Evolutionary conservation across 2,329 filamentous ascomycete genomes (phyloP).

Genomic region (Fusarium sp.): DNA sequence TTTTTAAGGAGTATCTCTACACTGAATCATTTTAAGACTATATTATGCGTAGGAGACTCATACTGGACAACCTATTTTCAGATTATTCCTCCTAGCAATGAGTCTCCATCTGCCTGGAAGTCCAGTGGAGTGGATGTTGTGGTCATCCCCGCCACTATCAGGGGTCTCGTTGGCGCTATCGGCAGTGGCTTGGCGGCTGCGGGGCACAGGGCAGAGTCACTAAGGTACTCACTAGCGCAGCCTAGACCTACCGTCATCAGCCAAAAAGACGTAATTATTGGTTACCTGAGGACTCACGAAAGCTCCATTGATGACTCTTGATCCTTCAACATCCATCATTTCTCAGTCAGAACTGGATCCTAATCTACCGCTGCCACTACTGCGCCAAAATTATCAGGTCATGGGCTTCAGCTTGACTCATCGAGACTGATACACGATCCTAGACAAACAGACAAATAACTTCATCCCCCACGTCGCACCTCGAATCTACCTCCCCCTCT

Average conservation of each 20-base stretch:
- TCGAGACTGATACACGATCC: constrained; percentile 34
- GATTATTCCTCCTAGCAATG: too few relatives aligned
- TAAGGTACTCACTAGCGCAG: constrained; percentile 1
- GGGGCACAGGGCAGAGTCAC: constrained; percentile 7
- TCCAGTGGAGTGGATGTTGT: not conserved
- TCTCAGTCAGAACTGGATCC: constrained; percentile 8
- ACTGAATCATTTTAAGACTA: too few relatives aligned
- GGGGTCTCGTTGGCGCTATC: constrained; percentile 24
- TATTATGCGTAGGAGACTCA: too few relatives aligned
- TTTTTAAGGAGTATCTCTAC: not conserved
- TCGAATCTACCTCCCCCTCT: constrained; percentile 19
- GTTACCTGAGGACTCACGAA: constrained; percentile 31
- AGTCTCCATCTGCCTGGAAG: not conserved
- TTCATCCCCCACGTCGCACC: constrained; percentile 22
- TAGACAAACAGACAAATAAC: constrained; percentile 43
- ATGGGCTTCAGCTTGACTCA: constrained; percentile 36
- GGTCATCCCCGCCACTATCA: constrained; percentile 11
- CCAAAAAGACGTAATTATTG: constrained; percentile 23
- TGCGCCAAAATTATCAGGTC: constrained; percentile 11
- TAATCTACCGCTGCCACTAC: constrained; percentile 9
- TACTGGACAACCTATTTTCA: too few relatives aligned
- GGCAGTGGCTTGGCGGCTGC: constrained; percentile 36
- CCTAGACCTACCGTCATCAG: constrained; percentile 21
- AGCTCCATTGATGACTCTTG: constrained; percentile 38
- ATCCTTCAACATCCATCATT: constrained; percentile 24